Evolutionary conservation across 768 basidiomycete genomes (phyloP), one percentile per base, ranked within the genome.

Genomic region (Pleurotus ostreatus): DNA sequence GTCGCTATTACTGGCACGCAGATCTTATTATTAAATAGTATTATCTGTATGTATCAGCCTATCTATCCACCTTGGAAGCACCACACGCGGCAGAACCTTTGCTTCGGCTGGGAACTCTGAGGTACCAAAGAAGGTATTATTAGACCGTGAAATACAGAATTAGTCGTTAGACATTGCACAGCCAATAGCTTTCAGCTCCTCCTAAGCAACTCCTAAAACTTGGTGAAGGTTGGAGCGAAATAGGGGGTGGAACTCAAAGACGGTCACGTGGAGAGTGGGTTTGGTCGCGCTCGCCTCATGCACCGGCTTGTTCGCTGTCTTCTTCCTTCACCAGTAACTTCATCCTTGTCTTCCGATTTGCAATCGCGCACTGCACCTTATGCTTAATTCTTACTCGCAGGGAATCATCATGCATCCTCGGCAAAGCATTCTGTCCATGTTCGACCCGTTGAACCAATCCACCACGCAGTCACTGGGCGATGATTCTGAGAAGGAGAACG

Each of bases 401-500:
- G 30, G 30, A 34, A n/a, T 39, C 37, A 23, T 39, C 11, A 53
- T 53, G 51, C 51, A 53, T 11, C 79, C 80, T 22, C 69, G 79
- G 56, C 67, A 66, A 12, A 81, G 80, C 61, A 60, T 82, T 40
- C 76, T 82, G 43, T 64, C 70, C 13, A 73, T 81, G 38, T 82
- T 82, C 61, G 81, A 82, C 69, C 81, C 81, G 22, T 74, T 82
- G 34, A 56, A 57, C 34, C 57, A 70, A n/a, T 57, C 59, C 3
- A 40, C 58, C 13, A 40, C 34, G 5, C 58, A 60, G 12, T 62
- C 61, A 8, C 56, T 60, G 16, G 39, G 41, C 51, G 63, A 71
- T 1, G 70, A 75, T 37, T 73, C 74, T 0, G 76, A 80, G 72
- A 80, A 81, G 70, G 79, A 80, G 61, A 82, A 81, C 61, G 58